Conservation (phyloP, 2,329 filamentous ascomycete genomes). For the Aspergillus cejpii region DNA sequence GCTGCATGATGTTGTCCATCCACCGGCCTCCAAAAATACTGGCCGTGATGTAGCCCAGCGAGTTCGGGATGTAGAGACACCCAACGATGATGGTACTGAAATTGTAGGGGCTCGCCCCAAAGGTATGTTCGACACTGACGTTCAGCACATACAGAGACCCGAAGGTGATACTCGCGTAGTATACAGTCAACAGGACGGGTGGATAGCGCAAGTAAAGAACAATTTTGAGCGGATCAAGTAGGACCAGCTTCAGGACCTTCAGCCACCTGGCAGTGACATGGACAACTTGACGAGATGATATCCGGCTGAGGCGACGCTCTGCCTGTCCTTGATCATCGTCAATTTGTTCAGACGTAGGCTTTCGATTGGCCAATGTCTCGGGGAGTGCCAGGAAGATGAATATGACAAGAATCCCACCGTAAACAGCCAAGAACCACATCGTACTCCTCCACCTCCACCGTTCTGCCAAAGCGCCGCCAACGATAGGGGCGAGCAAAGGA, state of each 20-base stretch:
- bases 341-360: slow-evolving; percentile 25
- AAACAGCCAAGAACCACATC: slow-evolving; percentile 70
- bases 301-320: slow-evolving; percentile 41
- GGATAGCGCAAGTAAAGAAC: slow-evolving; percentile 67
- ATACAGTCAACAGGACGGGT: slow-evolving; percentile 65
- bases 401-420: slow-evolving; percentile 48
- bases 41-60: slow-evolving; percentile 63
- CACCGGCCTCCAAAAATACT: slow-evolving; percentile 66
- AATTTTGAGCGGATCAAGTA: slow-evolving; percentile 67
- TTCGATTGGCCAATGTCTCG: slow-evolving; percentile 35
- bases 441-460: slow-evolving; percentile 67
- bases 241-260: slow-evolving; percentile 51
- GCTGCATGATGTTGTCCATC: slow-evolving; percentile 75
- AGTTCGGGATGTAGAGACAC: slow-evolving; percentile 68
- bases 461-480: slow-evolving; percentile 66
- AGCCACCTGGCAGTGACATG: slow-evolving; percentile 51
- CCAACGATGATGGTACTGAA: slow-evolving; percentile 65
- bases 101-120: slow-evolving; percentile 59
- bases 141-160: slow-evolving; percentile 70
- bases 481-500: slow-evolving; percentile 66
- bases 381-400: slow-evolving; percentile 42
- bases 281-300: slow-evolving; percentile 58
- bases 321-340: slow-evolving; percentile 18
- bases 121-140: slow-evolving; percentile 66
- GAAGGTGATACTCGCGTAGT: slow-evolving; percentile 68